Evolutionary conservation across 1,284 basidiomycete genomes (phyloP), one percentile per base, ranked within the genome.

Genomic region (Rhodotorula mucilaginosa): DNA sequence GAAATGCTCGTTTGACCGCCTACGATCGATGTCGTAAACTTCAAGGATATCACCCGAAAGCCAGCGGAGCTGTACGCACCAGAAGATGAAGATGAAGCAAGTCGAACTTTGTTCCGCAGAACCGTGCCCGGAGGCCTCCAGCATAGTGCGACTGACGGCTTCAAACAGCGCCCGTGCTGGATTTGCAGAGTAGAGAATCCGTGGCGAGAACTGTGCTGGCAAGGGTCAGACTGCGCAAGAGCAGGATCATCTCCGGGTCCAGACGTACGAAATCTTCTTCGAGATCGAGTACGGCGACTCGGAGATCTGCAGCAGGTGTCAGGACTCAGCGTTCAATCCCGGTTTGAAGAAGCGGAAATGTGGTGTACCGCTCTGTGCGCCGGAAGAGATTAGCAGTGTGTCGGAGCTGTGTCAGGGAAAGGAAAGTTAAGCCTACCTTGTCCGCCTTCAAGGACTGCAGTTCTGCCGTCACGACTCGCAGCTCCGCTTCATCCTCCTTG

Each of bases 221-320:
- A 8, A 31, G 39, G 39, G 12, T 44, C 39, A 44, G 39, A 44
- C 39, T 10, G 39, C 39, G 39, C 39, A 10, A 10, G 39, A 44
- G 8, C 39, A 10, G 39, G 39, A 44, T 44, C 39, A 10, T 8
- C 12, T 13, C 39, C 39, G 10, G 39, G 8, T 44, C 39, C 10
- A 44, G 2, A 29, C 54, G 15, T 4, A 68, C 61, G 21, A 66
- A 48, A 44, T 73, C 68, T 5, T n/a, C 47, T 16, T 67, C 68
- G 46, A 73, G 65, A 48, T 73, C 71, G 18, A 73, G 61, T 34
- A 73, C 58, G 13, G 54, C 68, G 26, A 70, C 62, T 10, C 39
- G 58, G 26, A 73, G 56, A 6, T 46, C 64, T 68, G 61, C 39
- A 29, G 39, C 39, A 26, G 26, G 26, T 44, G 39, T 10, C 12